A percentile compares a stretch with the other conserved stretches of the same genome.
phyloP scores from a whole-genome alignment of 148 eudicot species.

The Rhododendron henanense region DNA sequence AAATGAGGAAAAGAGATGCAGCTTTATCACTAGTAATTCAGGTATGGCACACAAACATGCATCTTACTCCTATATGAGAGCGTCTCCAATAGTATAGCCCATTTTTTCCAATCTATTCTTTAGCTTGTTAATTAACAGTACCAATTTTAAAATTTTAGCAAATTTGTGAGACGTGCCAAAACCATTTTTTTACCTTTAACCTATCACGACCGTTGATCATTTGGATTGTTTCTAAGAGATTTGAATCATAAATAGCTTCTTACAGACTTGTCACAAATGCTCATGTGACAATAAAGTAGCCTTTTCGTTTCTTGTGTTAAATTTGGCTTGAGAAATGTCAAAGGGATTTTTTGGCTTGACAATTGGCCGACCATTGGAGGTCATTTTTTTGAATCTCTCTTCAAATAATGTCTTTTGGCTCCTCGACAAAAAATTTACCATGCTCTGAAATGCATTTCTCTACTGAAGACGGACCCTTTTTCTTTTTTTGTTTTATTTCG shows the following conservation, averaged over 20 bases:
- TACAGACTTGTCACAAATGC: too few relatives aligned
- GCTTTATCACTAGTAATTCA: constrained; percentile 57
- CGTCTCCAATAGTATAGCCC: too few relatives aligned
- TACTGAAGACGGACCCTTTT: neutral
- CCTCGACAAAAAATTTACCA: neutral
- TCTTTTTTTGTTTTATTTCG: neutral
- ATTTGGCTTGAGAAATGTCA: neutral
- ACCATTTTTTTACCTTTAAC: neutral
- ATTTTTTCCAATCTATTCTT: neutral
- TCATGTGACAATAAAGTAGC: neutral
- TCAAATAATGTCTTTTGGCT: neutral
- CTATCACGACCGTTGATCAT: neutral
- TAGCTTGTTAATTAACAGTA: neutral
- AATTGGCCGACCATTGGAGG: neutral
- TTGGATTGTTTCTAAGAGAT: neutral
- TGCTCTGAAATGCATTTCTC: neutral
- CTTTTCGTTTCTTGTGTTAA: neutral
- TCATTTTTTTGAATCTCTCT: neutral
- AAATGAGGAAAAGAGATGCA: constrained; percentile 47
- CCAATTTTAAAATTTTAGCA: too few relatives aligned
- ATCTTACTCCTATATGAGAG: too few relatives aligned
- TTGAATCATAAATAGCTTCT: too few relatives aligned
- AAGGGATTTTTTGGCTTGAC: neutral
- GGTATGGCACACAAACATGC: constrained; percentile 25
- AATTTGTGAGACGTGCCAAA: too few relatives aligned